Evolutionary conservation across 1,284 basidiomycete genomes (phyloP), one percentile per base, ranked within the genome.

Genomic region (Ustilago esculenta): DNA sequence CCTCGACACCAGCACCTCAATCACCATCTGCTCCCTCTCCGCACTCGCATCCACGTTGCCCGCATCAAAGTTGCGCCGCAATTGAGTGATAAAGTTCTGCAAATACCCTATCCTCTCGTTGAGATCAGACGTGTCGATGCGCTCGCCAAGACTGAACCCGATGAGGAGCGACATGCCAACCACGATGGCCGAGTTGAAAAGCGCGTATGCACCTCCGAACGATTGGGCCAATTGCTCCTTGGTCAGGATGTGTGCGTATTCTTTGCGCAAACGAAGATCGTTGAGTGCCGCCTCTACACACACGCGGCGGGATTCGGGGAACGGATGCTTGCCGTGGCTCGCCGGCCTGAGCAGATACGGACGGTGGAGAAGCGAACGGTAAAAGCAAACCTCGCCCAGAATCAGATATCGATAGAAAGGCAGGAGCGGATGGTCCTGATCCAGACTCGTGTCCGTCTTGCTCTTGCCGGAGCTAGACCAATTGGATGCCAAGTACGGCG

Each of bases 151-250:
- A 17, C 45, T 64, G 42, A 72, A 69, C 1, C 54, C 58, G 36
- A 69, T 69, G 15, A 70, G 44, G 12, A 70, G 32, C 18, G 70
- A 72, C 55, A 70, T 66, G 23, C 66, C 67, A 1, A 72, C 65
- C 4, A 69, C 66, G 21, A 70, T 72, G 36, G 70, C 60, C 23
- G 70, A 72, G 40, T 68, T 72, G 65, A 70, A 72, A 20, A 66
- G 42, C 4, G 68, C 68, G 18, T 71, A 71, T 3, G 68, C 68
- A 1, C 68, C 68, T n/a, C 68, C 68, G 29, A 71, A 71, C 14
- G 48, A 53, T 20, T 71, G 68, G 4, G 68, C 57, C 14, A 65
- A 46, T 36, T 70, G 60, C 34, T 70, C 67, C 34, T 60, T 70
- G 24, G 54, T 25, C 5, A 71, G 41, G 20, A 57, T 40, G 2